Conservation (phyloP, 768 basidiomycete genomes). For the Hypholoma fasciculare region DNA sequence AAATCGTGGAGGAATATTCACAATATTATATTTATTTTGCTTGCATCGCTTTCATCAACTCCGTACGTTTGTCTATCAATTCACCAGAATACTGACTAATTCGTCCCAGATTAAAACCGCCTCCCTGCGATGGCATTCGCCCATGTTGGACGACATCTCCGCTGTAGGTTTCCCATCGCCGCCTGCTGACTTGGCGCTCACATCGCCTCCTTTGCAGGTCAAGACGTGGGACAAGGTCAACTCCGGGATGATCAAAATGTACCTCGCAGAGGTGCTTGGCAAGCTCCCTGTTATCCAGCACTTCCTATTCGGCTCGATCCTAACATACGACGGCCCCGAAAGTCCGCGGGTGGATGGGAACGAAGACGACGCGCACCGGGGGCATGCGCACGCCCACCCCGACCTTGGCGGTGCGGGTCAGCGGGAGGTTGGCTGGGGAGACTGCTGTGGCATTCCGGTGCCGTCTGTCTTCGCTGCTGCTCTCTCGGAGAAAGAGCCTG, state of each 20-base stretch:
- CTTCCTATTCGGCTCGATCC: slow-evolving; percentile 88
- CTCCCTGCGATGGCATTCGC: slow-evolving; percentile 95
- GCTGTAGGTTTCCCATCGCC: slow-evolving; percentile 44
- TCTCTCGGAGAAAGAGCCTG: slow-evolving; percentile 42
- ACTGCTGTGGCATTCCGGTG: slow-evolving; percentile 90
- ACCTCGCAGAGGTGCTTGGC: slow-evolving; percentile 89
- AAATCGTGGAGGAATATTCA: slow-evolving; percentile 89
- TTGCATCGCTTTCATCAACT: slow-evolving; percentile 95
- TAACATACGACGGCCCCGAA: slow-evolving; percentile 64
- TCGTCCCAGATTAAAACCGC: slow-evolving; percentile 84
- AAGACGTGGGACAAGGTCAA: slow-evolving; percentile 98
- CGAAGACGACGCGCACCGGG: slow-evolving; percentile 41
- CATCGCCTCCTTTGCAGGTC: slow-evolving; percentile 39
- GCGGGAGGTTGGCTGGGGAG: slow-evolving; percentile 71
- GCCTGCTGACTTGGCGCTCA: background rate
- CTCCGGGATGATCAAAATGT: slow-evolving; percentile 97
- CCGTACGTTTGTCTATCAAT: slow-evolving; percentile 45
- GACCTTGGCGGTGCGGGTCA: slow-evolving; percentile 49
- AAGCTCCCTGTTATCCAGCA: slow-evolving; percentile 97
- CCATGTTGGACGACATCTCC: slow-evolving; percentile 98
- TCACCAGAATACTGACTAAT: background rate
- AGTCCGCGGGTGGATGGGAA: slow-evolving; percentile 27
- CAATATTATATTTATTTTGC: slow-evolving; percentile 97
- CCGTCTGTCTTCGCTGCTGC: slow-evolving; percentile 83
- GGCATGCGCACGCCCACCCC: slow-evolving; percentile 47